Conservation (phyloP, 2,329 filamentous ascomycete genomes). For the Dactylonectria macrodidyma region DNA sequence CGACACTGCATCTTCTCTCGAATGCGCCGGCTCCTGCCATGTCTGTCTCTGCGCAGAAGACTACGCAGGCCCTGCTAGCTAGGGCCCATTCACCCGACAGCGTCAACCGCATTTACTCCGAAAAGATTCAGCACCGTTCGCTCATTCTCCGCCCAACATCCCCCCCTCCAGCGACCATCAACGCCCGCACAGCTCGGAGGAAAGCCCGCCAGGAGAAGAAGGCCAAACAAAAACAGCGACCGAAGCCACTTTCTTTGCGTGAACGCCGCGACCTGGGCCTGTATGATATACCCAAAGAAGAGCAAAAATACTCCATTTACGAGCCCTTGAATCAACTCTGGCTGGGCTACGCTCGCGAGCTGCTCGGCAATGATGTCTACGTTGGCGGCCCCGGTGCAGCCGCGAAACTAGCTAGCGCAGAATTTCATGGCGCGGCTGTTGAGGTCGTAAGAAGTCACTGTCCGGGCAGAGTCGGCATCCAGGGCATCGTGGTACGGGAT, state of each 20-base stretch:
- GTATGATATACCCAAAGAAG: slow-evolving; percentile 79
- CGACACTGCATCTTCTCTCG: not conserved
- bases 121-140: slow-evolving; percentile 87
- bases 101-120: slow-evolving; percentile 79
- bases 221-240: slow-evolving; percentile 65
- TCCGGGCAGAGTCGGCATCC: slow-evolving; percentile 84
- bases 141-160: slow-evolving; percentile 85
- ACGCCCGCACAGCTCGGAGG: slow-evolving; percentile 70
- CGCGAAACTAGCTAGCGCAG: slow-evolving; percentile 85
- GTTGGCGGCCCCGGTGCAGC: slow-evolving; percentile 72
- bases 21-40: slow-evolving; percentile 45
- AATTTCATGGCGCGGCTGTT: slow-evolving; percentile 90
- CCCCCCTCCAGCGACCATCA: slow-evolving; percentile 68
- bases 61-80: slow-evolving; percentile 77
- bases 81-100: slow-evolving; percentile 85
- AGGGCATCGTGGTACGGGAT: slow-evolving; percentile 91
- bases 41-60: slow-evolving; percentile 53
- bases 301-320: slow-evolving; percentile 79
- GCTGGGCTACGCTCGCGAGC: slow-evolving; percentile 87
- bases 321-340: slow-evolving; percentile 84
- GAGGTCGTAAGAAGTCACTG: slow-evolving; percentile 88
- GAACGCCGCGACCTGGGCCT: slow-evolving; percentile 82
- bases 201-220: slow-evolving; percentile 64
- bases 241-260: slow-evolving; percentile 81
- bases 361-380: slow-evolving; percentile 76